Base-by-base conservation (phyloP, 2,329 filamentous ascomycete genomes). In the Calycina herbarum region DNA sequence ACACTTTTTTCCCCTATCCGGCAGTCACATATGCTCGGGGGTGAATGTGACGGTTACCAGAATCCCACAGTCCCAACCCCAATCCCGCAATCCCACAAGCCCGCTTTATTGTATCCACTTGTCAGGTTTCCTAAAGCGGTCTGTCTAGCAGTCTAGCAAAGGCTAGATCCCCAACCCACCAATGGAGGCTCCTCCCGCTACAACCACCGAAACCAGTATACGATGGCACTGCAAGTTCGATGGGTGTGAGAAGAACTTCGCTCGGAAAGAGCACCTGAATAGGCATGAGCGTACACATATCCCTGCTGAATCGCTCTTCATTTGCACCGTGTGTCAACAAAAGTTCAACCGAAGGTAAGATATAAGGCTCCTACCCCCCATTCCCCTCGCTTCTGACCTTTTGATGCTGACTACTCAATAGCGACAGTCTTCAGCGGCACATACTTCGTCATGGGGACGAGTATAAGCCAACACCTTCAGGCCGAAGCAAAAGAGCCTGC, bases 401-500 rank as follows among this genome's bases (percentile, higher is more conserved):
- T 17, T 5, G 33, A 45, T 57, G 35, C 63, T 64, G 48, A 64
- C 35, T 20, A 48, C 35, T 27, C 33, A 54, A 60, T 61, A 72
- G 71, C 64, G 72, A 74, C 60, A 72, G 71, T 56, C 64, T 74
- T 17, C 70, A 69, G 51, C 72, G 73, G 38, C 73, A 74, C 64
- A 45, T 74, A 3, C 63, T 59, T n/a, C 60, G 64, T 20, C 73
- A 74, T 60, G 71, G 73, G 7, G 69, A 72, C 54, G 59, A 61
- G 7, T 74, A 69, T 64, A 73, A 68, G 29, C 66, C 69, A 5
- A 65, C 38, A 20, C 68, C 68, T 1, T 69, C 71, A 0, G 67
- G 69, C 1, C 75, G 79, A 57, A 76, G 76, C 29, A 78, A 77
- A 33, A 74, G 76, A 7, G 80, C 81, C 10, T 82, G 81, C 59